Evolutionary conservation across 1,284 basidiomycete genomes (phyloP).

Genomic region (Hortiboletus rubellus): DNA sequence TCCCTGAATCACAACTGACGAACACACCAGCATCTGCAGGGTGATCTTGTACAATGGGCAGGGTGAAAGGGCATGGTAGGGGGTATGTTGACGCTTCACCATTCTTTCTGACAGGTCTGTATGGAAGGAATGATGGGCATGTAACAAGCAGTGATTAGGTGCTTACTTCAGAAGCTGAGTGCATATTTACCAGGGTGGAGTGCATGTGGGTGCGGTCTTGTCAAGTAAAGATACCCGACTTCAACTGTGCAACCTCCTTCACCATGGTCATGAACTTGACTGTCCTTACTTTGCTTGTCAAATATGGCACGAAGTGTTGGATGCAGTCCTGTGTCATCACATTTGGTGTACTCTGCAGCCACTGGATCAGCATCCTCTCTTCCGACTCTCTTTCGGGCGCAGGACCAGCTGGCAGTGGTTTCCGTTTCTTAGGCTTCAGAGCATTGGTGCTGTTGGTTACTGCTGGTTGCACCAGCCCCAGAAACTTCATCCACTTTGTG

Average conservation of each 20-base stretch:
- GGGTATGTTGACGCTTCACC: slow-evolving; percentile 19
- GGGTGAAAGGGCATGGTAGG: neutral
- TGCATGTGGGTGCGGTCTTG: slow-evolving; percentile 28
- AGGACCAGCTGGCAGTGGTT: slow-evolving; percentile 42
- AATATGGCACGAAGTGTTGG: slow-evolving; percentile 70
- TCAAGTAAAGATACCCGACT: slow-evolving; percentile 53
- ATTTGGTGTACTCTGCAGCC: slow-evolving; percentile 62
- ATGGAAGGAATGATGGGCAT: slow-evolving; percentile 14
- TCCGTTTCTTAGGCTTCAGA: slow-evolving; percentile 68
- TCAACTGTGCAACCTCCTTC: slow-evolving; percentile 71
- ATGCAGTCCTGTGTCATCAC: slow-evolving; percentile 75
- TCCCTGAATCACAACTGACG: no score
- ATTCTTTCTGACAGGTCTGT: slow-evolving; percentile 13
- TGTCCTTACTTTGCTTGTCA: slow-evolving; percentile 70
- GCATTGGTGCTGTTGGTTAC: slow-evolving; percentile 36
- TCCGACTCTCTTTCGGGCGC: slow-evolving; percentile 57
- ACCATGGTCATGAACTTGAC: slow-evolving; percentile 72
- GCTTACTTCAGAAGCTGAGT: slow-evolving; percentile 26
- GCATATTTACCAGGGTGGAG: slow-evolving; percentile 35
- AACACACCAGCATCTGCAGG: neutral
- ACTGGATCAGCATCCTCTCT: slow-evolving; percentile 65
- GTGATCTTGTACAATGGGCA: slow-evolving; percentile 35
- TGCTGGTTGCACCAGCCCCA: slow-evolving; percentile 30
- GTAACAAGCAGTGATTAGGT: slow-evolving; percentile 37
- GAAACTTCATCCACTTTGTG: slow-evolving; percentile 66